Base-by-base conservation (phyloP, 495 filamentous ascomycete genomes). In the Penicillium maclennaniae region DNA sequence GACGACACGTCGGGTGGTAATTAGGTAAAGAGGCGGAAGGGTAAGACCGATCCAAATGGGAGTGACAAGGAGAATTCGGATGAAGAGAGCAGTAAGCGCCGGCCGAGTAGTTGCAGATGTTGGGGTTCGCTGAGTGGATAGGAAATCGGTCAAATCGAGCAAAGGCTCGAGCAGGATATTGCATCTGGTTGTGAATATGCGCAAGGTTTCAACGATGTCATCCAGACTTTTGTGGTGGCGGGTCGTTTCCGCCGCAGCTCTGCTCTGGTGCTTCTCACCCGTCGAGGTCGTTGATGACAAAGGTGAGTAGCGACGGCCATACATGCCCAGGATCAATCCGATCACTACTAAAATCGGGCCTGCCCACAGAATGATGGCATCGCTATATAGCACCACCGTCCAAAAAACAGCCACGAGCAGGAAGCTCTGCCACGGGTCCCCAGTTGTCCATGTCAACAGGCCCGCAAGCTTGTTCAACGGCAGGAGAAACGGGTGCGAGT, bases 391-490 rank as follows among this genome's bases (percentile, higher is more conserved):
- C 1, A 88, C 85, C 7, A 86, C 67, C 0, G 82, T 85, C 93
- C 93, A 99, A 63, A 96, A 99, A 5, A 65, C 75, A 2, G 84
- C 82, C 12, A 99, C 76, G 26, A 97, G 66, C 43, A 99, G 74
- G 69, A 99, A 99, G 75, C 90, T 95, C 73, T 97, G 90, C 92
- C 92, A 97, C 2, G 91, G 85, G 59, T 99, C 93, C 26, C 80
- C 86, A 9, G 86, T 91, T 16, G 89, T 93, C 93, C 93, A 99
- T 71, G 88, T 95, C 38, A 97, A 58, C 45, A 99, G 74, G 0
- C 92, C 92, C 15, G 81, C 84, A 10, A 93, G 58, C 57, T 84
- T 87, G 60, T 96, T 97, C 38, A 95, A 75, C 17, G 90, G 89
- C 26, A 92, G 72, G 15, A 99, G 74, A 64, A 96, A 97, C 1